These are phyloP conservation scores for Erigeron canadensis DNA, from an alignment of 129 eudicot species.

Conservation along the genomic window DNA sequence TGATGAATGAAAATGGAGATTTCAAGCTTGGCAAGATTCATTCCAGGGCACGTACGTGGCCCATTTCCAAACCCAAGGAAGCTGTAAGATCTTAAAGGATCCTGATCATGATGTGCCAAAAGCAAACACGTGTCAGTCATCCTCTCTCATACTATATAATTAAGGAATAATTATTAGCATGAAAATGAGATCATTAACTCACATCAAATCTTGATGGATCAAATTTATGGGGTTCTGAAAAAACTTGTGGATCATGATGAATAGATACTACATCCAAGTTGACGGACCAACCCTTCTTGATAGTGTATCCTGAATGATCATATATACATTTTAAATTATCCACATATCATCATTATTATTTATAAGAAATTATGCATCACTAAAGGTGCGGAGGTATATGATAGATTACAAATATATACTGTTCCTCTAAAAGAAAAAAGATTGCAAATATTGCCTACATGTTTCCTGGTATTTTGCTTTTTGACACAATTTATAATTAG, in stretches of 20 bases:
- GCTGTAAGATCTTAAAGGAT: conserved; percentile 63
- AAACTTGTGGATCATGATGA: conserved; percentile 73
- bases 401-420: too few species aligned
- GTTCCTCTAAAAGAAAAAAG: too few species aligned
- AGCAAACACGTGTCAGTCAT: too few species aligned
- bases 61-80: conserved; percentile 85
- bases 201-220: conserved; percentile 82
- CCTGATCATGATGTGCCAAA: conserved; percentile 47
- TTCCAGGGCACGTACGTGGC: conserved; percentile 85
- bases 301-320: conserved; percentile 45
- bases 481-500: too few species aligned
- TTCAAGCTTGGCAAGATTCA: conserved; percentile 74
- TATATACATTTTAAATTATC: too few species aligned
- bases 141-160: too few species aligned
- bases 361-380: too few species aligned
- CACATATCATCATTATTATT: too few species aligned
- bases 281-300: conserved; percentile 74
- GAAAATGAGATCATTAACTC: conserved; percentile 18
- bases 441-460: too few species aligned
- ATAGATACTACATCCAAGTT: conserved; percentile 86
- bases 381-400: too few species aligned
- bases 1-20: conserved; percentile 74
- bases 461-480: too few species aligned
- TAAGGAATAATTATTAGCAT: background rate
- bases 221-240: conserved; percentile 57